Evolutionary conservation across 805 yeast genomes (phyloP), one percentile per base, ranked within the genome.

Genomic region (Candida nanaspora): DNA sequence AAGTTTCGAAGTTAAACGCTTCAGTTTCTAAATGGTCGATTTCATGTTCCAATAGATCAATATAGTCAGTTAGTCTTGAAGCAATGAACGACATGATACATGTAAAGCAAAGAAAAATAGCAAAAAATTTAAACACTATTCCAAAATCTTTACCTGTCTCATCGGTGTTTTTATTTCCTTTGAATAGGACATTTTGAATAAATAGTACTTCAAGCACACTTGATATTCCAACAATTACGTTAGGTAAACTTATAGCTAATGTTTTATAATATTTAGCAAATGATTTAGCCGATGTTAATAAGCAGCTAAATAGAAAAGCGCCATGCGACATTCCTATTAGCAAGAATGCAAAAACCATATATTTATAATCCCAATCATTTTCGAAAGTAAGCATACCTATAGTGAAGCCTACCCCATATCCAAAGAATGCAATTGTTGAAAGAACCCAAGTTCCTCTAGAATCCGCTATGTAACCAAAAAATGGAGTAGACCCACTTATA

Each of bases 211-310:
- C 34, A 4, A 42, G 23, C 18, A 39, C 38, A 16, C 62, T 49
- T 23, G 65, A 59, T 35, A 61, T 52, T 1, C 65, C 55, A 40
- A 59, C 51, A 57, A 61, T 57, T 40, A 61, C 52, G 44, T 61
- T 87, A 1, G 98, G 98, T 29, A 85, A 73, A 44, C 94, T 82
- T 29, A 91, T 86, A 9, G 95, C 82, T 41, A 89, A 59, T 2
- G 95, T 82, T 43, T 84, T 84, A 41, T 70, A 73, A 41, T 74
- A 65, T 7, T 88, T 87, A 50, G 80, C 63, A 13, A 61, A 80
- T 15, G 87, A 72, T 53, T 83, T 80, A 2, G 96, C 94, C 57
- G 95, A 86, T 14, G 89, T 82, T 23, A 84, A 59, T 46, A 84
- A 63, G 43, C 86, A 76, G 45, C 82, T 71, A 54, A 83, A 82